Conservation (phyloP, 78 protist species). For the Chrysochromulina parva region DNA sequence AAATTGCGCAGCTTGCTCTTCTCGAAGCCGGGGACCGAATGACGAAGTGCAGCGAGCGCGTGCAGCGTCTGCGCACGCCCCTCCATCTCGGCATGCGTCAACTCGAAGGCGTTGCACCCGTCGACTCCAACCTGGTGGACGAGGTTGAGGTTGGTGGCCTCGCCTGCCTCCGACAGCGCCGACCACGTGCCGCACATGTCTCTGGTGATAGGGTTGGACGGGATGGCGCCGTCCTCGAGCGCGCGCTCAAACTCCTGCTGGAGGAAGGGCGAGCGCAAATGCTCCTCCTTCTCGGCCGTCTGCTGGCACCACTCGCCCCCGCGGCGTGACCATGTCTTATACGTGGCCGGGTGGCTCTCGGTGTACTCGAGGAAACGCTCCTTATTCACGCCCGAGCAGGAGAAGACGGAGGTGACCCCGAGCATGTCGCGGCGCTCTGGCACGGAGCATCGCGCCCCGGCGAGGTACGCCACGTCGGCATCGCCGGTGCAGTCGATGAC, state of each 20-base stretch:
- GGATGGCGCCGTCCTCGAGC: no score
- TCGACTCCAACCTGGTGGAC: background rate
- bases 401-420: background rate
- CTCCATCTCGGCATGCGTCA: background rate
- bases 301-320: no score
- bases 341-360: no score
- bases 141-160: constrained; percentile 11
- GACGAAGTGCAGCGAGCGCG: background rate
- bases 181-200: background rate
- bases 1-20: constrained; percentile 10
- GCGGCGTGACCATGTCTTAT: no score
- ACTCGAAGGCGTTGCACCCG: background rate
- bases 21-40: background rate
- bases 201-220: background rate
- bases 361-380: no score
- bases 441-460: background rate
- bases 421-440: background rate
- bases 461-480: background rate
- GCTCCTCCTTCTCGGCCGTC: no score
- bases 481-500: background rate
- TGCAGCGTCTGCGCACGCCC: background rate
- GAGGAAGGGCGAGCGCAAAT: no score
- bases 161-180: background rate
- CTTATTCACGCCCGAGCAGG: background rate
- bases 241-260: no score